Evolutionary conservation across 2,329 filamentous ascomycete species (phyloP).

Genomic region (Colletotrichum somersetense): DNA sequence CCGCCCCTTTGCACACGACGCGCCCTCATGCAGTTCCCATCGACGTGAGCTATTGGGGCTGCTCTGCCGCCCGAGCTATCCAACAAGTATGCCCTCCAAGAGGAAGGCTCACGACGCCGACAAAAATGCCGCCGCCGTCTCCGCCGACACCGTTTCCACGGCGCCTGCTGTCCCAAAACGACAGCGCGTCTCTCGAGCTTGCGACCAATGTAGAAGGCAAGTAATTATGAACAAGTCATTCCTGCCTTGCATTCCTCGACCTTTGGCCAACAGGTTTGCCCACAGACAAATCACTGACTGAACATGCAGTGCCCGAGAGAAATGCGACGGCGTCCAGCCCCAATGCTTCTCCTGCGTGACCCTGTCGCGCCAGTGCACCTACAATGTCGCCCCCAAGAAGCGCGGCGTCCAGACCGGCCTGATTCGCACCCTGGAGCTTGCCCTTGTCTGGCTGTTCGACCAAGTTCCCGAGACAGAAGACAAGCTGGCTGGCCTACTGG

Average conservation of each 20-base stretch:
- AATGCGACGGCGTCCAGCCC: constrained; percentile 78
- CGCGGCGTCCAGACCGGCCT: constrained; percentile 85
- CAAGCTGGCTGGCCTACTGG: constrained; percentile 67
- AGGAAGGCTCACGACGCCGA: constrained; percentile 49
- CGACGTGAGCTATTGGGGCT: constrained; percentile 37
- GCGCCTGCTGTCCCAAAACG: constrained; percentile 60
- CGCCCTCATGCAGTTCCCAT: constrained; percentile 37
- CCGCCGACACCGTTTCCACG: neutral
- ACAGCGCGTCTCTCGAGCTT: constrained; percentile 76
- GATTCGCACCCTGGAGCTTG: constrained; percentile 78
- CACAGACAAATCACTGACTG: constrained; percentile 1
- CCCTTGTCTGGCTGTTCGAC: constrained; percentile 75
- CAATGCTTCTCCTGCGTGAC: constrained; percentile 75
- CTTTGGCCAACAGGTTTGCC: neutral
- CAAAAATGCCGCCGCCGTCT: constrained; percentile 43
- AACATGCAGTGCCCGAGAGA: constrained; percentile 69
- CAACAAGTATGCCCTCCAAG: constrained; percentile 55
- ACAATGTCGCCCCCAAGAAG: constrained; percentile 80
- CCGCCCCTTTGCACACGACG: neutral
- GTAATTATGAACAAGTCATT: neutral
- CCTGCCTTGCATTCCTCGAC: neutral
- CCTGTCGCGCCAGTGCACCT: constrained; percentile 75
- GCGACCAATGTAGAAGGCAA: constrained; percentile 72
- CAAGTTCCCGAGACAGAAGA: constrained; percentile 71
- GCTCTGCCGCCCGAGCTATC: constrained; percentile 34